Evolutionary conservation across 768 basidiomycete species (phyloP), one percentile per base, ranked within the genome.

Genomic region (Termitomyces sp.): DNA sequence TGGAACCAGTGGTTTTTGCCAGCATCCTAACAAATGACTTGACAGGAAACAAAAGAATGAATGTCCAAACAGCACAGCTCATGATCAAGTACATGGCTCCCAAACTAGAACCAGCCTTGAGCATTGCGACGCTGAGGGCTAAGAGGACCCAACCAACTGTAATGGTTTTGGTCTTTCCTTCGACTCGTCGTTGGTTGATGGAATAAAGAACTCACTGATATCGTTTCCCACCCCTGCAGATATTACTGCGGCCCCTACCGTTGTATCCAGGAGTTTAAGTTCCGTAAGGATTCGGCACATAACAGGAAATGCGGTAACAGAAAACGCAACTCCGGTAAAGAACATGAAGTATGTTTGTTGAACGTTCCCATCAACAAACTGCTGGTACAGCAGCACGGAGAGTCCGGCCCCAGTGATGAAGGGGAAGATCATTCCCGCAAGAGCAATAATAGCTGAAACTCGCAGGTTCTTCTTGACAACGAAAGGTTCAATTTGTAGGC

Each of bases 171-270:
- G 6, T n/a, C 43, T 0, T 13, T 40, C 7, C 3, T 42, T 42
- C 4, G 16, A 42, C 40, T 40, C n/a, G 6, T n/a, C 8, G 18
- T n/a, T 10, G 9, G n/a, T 42, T n/a, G 36, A 6, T n/a, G 38
- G 18, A 18, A 42, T 12, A 30, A 38, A 43, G 28, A 40, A 70
- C 72, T 44, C 53, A 79, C 78, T 73, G 60, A 94, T 87, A 69
- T 92, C 90, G 65, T 91, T 89, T 3, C 86, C 92, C 2, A 98
- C 91, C 7, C 95, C 96, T 0, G 94, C 94, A 3, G 90, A 91
- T 20, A 99, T 81, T 1, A 94, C 94, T 22, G 95, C 85, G 59
- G 96, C 86, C 6, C 95, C 97, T 33, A 99, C 92, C 0, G 85
- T 87, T 0, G 93, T 97, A 58, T 94, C 89, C 60, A 98, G 79